Evolutionary conservation across 805 yeast species (phyloP).

Genomic region (Yamadazyma nakazawae): DNA sequence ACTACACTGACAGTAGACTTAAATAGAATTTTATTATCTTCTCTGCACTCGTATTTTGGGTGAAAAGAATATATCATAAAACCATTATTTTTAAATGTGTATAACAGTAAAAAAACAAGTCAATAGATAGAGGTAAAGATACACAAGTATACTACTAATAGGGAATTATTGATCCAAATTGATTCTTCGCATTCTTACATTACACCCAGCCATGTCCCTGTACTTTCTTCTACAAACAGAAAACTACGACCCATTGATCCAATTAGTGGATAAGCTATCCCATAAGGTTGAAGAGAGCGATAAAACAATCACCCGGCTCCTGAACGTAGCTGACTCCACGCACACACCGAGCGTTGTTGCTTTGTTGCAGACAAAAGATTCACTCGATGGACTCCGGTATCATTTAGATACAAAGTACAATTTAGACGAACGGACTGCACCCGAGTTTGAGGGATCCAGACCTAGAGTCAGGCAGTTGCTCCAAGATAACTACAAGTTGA

Average conservation of each 20-base stretch:
- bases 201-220: slow-evolving; percentile 1
- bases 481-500: slow-evolving; percentile 26
- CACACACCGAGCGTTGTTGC: not conserved
- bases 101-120: too few species aligned
- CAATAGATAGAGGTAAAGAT: too few species aligned
- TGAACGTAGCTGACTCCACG: not conserved
- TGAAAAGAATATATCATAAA: too few species aligned
- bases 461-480: slow-evolving; percentile 21
- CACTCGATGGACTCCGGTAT: slow-evolving; percentile 8
- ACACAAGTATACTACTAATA: too few species aligned
- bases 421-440: slow-evolving; percentile 13
- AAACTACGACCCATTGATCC: slow-evolving; percentile 28
- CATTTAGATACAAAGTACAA: slow-evolving; percentile 20
- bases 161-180: not conserved
- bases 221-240: slow-evolving; percentile 25
- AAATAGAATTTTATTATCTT: too few species aligned
- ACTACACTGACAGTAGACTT: too few species aligned
- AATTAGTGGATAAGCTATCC: slow-evolving; percentile 20
- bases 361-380: not conserved
- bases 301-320: not conserved
- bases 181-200: not conserved
- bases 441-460: slow-evolving; percentile 10
- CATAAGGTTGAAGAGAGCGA: slow-evolving; percentile 24
- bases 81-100: too few species aligned
- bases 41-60: too few species aligned